Evolutionary conservation across 2,329 filamentous ascomycete genomes (phyloP), one percentile per base, ranked within the genome.

Genomic region (Fusarium pseudocircinatum): DNA sequence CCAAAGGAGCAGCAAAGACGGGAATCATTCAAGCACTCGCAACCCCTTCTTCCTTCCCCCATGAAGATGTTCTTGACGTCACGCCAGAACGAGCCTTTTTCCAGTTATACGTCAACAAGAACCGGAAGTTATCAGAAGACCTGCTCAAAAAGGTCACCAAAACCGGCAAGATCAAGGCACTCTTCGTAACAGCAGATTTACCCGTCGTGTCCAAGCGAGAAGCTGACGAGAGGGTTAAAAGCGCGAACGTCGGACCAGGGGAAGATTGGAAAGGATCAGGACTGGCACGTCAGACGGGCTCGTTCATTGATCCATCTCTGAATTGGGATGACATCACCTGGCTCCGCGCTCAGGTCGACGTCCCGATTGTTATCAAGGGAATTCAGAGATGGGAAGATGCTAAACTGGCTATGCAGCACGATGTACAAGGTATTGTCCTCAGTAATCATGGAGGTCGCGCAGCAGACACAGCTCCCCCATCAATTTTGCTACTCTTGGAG

Each of bases 371-470:
- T 72, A 54, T 94, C 32, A 94, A 94, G 80, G 92, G 92, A 0
- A 88, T 94, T n/a, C 91, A 94, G 82, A 89, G 49, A 20, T 87
- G 89, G 0, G 83, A 85, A 44, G 92, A 94, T 79, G 92, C 92
- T 20, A 83, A 85, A 59, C 85, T 84, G 73, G 90, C 90, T 5
- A 85, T 90, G 40, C 85, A 91, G 58, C 77, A 85, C 18, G 91
- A 90, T 0, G 87, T 89, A 7, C 89, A 94, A 72, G 92, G 89
- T 0, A 92, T 94, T 53, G 86, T 94, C 3, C 84, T 94, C 4
- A 89, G 87, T 20, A 94, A 94, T 74, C 92, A 94, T 78, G 92
- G 92, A 4, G 92, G 92, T 0, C 81, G 92, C 43, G 85, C 82
- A 58, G 76, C 86, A 3, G 87, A 89, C 65, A 88, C 34, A n/a